Percentiles rank a stretch among this genome's conserved stretches.
These are phyloP conservation scores for Exophiala mesophila DNA, from an alignment of 2,329 filamentous ascomycete genomes.

Conservation along the genomic window DNA sequence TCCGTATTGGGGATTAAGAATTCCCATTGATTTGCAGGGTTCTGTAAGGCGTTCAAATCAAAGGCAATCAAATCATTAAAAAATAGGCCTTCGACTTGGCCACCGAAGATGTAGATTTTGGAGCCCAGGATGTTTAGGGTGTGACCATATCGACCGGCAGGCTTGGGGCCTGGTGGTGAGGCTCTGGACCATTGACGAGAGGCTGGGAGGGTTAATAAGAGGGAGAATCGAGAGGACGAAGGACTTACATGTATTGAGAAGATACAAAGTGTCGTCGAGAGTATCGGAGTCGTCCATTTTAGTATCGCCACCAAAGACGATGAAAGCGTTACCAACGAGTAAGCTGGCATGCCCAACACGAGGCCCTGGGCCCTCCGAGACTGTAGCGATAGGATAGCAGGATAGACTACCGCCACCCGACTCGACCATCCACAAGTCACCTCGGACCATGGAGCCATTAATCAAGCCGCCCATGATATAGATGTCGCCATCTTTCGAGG, in stretches of 20 bases:
- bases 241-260: constrained; percentile 90
- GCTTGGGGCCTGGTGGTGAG: constrained; percentile 76
- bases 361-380: constrained; percentile 88
- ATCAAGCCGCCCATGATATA: constrained; percentile 97
- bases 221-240: not conserved
- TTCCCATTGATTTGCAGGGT: constrained; percentile 89
- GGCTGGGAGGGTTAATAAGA: constrained; percentile 49
- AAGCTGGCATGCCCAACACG: constrained; percentile 91
- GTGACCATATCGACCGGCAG: constrained; percentile 89
- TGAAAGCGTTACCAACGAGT: constrained; percentile 95
- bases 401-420: constrained; percentile 74
- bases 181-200: constrained; percentile 97
- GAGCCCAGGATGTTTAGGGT: constrained; percentile 94
- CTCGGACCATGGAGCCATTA: constrained; percentile 91
- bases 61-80: constrained; percentile 97
- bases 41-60: constrained; percentile 90
- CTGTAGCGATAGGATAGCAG: constrained; percentile 87
- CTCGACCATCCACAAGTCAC: constrained; percentile 97
- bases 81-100: constrained; percentile 94
- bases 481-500: constrained; percentile 94
- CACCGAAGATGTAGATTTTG: constrained; percentile 95
- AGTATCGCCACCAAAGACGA: constrained; percentile 96
- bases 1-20: constrained; percentile 75
- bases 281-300: constrained; percentile 91
- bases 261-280: constrained; percentile 90